phyloP scores from a whole-genome alignment of 2,329 filamentous ascomycete species.

The Neofusicoccum sp. region DNA sequence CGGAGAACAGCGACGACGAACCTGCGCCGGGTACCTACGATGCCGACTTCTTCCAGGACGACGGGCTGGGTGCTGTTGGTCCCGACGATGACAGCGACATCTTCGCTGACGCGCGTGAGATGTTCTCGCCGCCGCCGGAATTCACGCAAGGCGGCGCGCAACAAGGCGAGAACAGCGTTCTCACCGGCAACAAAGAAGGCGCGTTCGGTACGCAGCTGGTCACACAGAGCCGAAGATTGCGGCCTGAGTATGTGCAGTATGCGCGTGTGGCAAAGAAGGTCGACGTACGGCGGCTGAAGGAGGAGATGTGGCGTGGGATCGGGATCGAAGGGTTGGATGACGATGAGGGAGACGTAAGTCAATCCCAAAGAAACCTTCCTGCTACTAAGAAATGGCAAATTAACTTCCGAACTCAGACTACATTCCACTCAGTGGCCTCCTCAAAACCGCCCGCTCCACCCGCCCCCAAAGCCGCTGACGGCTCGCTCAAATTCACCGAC shows the following conservation, averaged over 20 bases:
- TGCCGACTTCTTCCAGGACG: slow-evolving; percentile 96
- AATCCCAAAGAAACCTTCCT: not conserved
- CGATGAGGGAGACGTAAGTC: slow-evolving; percentile 40
- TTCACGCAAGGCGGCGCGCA: slow-evolving; percentile 18
- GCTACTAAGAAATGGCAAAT: not conserved
- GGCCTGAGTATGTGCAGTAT: slow-evolving; percentile 68
- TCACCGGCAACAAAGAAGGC: slow-evolving; percentile 47
- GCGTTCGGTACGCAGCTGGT: slow-evolving; percentile 66
- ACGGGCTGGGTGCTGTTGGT: slow-evolving; percentile 69
- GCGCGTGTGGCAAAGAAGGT: slow-evolving; percentile 69
- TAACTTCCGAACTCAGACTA: not conserved
- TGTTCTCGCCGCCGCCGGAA: slow-evolving; percentile 52
- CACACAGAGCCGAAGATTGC: slow-evolving; percentile 60
- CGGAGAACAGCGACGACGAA: slow-evolving; percentile 55
- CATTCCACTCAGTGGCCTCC: too few relatives aligned
- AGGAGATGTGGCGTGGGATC: slow-evolving; percentile 67
- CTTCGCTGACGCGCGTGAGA: slow-evolving; percentile 79
- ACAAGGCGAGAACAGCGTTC: not conserved
- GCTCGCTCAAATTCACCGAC: slow-evolving; percentile 78
- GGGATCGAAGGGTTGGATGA: not conserved
- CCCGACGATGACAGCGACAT: slow-evolving; percentile 69
- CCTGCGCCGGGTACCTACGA: slow-evolving; percentile 49
- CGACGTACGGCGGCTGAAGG: slow-evolving; percentile 65
- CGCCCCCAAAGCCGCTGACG: slow-evolving; percentile 48
- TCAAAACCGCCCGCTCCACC: slow-evolving; percentile 21